Percentiles rank a stretch among this genome's conserved stretches.
phyloP scores from a whole-genome alignment of 345 rosid genomes.

The Pistacia atlantica region DNA sequence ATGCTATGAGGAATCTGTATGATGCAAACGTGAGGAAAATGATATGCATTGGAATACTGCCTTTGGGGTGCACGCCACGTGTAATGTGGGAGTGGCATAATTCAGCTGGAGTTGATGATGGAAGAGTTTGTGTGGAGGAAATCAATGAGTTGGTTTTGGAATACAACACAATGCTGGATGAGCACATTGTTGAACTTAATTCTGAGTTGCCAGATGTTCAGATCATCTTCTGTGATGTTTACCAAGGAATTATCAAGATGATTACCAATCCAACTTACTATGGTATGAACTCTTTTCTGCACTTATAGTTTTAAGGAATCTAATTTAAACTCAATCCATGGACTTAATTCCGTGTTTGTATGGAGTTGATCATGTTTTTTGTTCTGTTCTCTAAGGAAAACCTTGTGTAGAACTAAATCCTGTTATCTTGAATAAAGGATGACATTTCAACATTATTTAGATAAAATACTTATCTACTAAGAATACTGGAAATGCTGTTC shows the following conservation, averaged over 20 bases:
- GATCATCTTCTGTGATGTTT: constrained; percentile 54
- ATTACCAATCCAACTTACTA: constrained; percentile 35
- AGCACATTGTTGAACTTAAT: constrained; percentile 39
- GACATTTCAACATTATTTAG: neutral
- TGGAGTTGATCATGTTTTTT: neutral
- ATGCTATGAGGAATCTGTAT: constrained; percentile 46
- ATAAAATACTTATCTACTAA: neutral
- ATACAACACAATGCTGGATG: constrained; percentile 48
- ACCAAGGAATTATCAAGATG: constrained; percentile 55
- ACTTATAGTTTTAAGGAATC: neutral
- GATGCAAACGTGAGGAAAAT: constrained; percentile 51
- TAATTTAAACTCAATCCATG: neutral
- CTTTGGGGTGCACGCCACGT: constrained; percentile 66
- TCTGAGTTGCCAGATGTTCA: constrained; percentile 41
- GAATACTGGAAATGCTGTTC: neutral
- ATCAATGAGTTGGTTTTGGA: constrained; percentile 50
- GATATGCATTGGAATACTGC: constrained; percentile 52
- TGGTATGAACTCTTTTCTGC: constrained; percentile 34
- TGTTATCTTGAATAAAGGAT: neutral
- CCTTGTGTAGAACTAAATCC: neutral
- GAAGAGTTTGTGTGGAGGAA: constrained; percentile 43
- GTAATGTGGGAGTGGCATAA: constrained; percentile 41
- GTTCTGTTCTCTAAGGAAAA: neutral
- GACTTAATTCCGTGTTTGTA: neutral
- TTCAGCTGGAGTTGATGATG: constrained; percentile 10